Base-by-base conservation (phyloP, 441 rosid genomes). In the Euphorbia corollata region DNA sequence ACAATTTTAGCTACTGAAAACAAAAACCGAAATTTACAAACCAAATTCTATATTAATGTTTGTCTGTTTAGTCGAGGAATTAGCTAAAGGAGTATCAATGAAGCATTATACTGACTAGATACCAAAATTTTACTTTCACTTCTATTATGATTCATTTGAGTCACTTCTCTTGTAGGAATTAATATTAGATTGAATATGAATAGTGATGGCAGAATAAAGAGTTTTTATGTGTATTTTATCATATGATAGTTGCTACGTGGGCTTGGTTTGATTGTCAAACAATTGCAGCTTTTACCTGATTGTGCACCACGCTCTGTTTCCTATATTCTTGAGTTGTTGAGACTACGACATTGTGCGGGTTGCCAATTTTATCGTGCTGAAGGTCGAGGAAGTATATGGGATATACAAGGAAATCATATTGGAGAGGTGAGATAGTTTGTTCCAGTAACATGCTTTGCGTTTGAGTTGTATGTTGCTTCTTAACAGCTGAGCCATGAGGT, bases 341-440 rank as follows among this genome's bases (percentile, higher is more conserved):
- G 77, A 27, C 65, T 80, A 60, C 87, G 77, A 67, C 92, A 85
- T 73, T 91, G 96, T 78, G 85, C 84, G 1, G 94, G 96, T 78
- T 91, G 97, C 80, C 87, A 85, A 63, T 87, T 89, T 71, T 78
- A 84, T 77, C 88, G 96, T 22, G 94, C 92, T 0, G 96, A 91
- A 79, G 70, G 78, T 47, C 87, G 92, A 4, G 94, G 90, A 58
- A 69, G 74, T 41, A 82, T 71, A 34, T 91, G 97, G 97, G 94
- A 91, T 79, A 48, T 70, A 15, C 69, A 82, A 74, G 96, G 97
- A 75, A 86, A 85, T 73, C 97, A 87, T 73, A 36, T 89, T 43
- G 69, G 79, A 64, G 74, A 85, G 70, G 97, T 91, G 73, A 79
- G 87, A 11, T 27, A 18, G 86, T n/a, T 20, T 12, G 11, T 50